Evolutionary conservation across 2,329 filamentous ascomycete genomes (phyloP), one percentile per base, ranked within the genome.

Genomic region (Fusarium coicis): DNA sequence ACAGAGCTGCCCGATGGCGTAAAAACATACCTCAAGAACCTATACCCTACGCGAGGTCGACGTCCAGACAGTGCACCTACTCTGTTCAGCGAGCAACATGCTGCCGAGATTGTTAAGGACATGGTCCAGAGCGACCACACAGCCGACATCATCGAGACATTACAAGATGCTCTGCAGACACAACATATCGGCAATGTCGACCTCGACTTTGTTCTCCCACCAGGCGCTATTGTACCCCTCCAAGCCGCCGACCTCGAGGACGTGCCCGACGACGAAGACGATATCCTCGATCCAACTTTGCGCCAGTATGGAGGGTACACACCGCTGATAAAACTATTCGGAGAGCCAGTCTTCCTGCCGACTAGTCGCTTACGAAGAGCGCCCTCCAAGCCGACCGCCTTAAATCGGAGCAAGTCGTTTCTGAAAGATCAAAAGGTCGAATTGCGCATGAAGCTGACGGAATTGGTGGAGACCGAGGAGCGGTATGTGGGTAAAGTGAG

Each of bases 391-490:
- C 93, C 95, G 11, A 95, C 91, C 43, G 91, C 93, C 42, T 84
- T 96, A 53, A 96, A 93, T 80, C 88, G 93, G 74, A 93, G 90
- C 76, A 93, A 92, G 76, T 89, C 92, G 0, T 97, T 98, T 77
- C 88, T 92, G 40, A 91, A 91, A 75, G 91, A 93, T 63, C 94
- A 98, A 79, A 97, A 97, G 79, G 88, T 95, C 74, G 93, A 93
- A 58, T 85, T 98, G 74, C 91, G 95, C 44, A 92, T 95, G 82
- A 96, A 97, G 81, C 91, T 99, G 87, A 91, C 90, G 66, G 96
- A 99, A 81, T 84, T 98, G 67, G 90, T 98, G 39, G 93, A 97
- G 77, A 99, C 96, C 0, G 96, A 99, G 81, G 94, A 96, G 80
- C 92, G 94, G 81, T 99, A 98, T 82, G 94, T 99, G 46, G 88